Conservation (phyloP, 176 grass and related monocot species). For the Rhynchospora breviuscula region DNA sequence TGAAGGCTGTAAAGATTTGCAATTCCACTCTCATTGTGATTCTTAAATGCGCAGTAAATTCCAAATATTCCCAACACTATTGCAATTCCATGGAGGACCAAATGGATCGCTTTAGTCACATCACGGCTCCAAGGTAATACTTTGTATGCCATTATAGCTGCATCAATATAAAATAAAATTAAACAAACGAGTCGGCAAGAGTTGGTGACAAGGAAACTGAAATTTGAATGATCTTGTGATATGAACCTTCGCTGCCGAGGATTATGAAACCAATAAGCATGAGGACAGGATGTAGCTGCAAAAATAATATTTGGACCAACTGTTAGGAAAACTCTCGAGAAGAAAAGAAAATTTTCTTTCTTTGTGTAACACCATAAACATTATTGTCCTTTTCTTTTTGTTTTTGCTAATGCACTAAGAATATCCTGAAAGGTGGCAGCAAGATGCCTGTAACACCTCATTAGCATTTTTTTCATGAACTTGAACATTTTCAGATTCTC, state of each 20-base stretch:
- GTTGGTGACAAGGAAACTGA: background rate
- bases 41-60: slow-evolving; percentile 82
- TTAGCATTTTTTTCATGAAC: background rate
- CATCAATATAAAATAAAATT: background rate
- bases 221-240: background rate
- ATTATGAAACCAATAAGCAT: slow-evolving; percentile 96
- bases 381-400: background rate
- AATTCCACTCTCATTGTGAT: slow-evolving; percentile 89
- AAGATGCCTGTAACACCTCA: background rate
- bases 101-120: slow-evolving; percentile 54
- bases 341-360: background rate
- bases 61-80: slow-evolving; percentile 61
- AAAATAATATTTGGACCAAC: background rate
- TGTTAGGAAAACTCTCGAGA: background rate
- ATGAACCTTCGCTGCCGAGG: slow-evolving; percentile 69
- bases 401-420: background rate
- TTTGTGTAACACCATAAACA: background rate
- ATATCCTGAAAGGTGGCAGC: background rate
- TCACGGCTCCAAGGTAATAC: slow-evolving; percentile 54
- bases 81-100: slow-evolving; percentile 58
- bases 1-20: slow-evolving; percentile 89
- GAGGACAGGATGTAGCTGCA: slow-evolving; percentile 88
- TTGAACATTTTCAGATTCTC: background rate
- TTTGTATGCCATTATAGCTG: slow-evolving; percentile 92
- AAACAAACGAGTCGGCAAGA: background rate